Percentiles rank a stretch among this genome's conserved stretches.
Evolutionary conservation across 2,329 filamentous ascomycete species (phyloP).

Genomic region (Colletotrichum horii): DNA sequence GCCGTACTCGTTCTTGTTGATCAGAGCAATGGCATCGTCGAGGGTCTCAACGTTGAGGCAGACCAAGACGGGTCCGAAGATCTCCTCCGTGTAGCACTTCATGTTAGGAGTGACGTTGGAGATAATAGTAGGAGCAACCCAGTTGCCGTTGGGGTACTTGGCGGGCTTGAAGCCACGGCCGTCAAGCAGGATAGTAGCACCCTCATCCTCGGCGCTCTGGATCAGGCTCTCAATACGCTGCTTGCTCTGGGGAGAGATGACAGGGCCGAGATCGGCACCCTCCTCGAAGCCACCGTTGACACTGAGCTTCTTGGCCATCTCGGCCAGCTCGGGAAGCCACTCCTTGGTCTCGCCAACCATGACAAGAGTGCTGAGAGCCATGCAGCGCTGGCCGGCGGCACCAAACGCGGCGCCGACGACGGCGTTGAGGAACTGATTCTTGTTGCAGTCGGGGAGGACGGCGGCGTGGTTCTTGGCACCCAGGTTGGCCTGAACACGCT

Average conservation of each 20-base stretch:
- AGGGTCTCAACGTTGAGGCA: conserved; percentile 80
- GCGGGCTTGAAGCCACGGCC: conserved; percentile 75
- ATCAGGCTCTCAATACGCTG: conserved; percentile 79
- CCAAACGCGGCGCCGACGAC: conserved; percentile 86
- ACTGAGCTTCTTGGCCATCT: conserved; percentile 73
- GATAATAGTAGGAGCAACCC: conserved; percentile 84
- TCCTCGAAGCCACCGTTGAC: conserved; percentile 84
- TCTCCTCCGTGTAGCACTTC: conserved; percentile 85
- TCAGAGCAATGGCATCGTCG: conserved; percentile 79
- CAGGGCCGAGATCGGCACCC: conserved; percentile 80
- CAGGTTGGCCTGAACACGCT: conserved; percentile 87
- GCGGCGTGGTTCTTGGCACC: conserved; percentile 90
- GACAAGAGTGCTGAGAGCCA: conserved; percentile 84
- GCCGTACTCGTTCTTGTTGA: conserved; percentile 87
- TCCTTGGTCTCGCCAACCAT: conserved; percentile 85
- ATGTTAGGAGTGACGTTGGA: conserved; percentile 80
- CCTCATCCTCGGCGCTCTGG: conserved; percentile 77
- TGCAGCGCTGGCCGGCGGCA: conserved; percentile 84
- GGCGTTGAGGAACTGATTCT: conserved; percentile 86
- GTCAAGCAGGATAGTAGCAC: conserved; percentile 82
- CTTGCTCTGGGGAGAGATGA: conserved; percentile 82
- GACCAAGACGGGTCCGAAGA: conserved; percentile 85
- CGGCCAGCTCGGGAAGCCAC: conserved; percentile 80
- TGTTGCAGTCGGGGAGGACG: conserved; percentile 85
- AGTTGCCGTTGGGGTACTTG: conserved; percentile 87